Evolutionary conservation across 352 stramenopile species (phyloP).

Genomic region (Globisporangium splendens): DNA sequence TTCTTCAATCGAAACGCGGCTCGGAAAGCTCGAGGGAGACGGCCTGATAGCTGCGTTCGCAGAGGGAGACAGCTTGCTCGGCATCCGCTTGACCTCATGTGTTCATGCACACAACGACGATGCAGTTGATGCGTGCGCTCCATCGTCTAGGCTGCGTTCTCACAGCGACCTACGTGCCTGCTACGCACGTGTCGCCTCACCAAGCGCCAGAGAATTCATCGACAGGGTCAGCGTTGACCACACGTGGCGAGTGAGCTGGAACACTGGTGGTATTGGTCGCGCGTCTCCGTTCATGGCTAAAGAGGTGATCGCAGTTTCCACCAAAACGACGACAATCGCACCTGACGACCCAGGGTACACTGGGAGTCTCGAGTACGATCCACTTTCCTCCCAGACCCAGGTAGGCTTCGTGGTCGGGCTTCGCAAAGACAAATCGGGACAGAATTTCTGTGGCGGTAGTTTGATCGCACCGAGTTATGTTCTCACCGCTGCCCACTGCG

Average conservation of each 20-base stretch:
- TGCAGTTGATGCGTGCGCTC: no score
- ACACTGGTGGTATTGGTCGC: not conserved
- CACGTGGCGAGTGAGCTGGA: not conserved
- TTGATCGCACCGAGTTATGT: conserved; percentile 43
- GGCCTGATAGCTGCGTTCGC: conserved; percentile 7
- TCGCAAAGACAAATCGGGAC: conserved; percentile 19
- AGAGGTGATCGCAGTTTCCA: not conserved
- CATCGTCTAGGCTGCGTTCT: no score
- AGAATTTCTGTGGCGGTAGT: conserved; percentile 43
- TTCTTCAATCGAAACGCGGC: not conserved
- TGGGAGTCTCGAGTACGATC: conserved; percentile 16
- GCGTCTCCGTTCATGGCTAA: not conserved
- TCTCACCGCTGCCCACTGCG: conserved; percentile 41
- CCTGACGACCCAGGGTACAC: conserved; percentile 10
- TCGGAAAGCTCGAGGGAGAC: not conserved
- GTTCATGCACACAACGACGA: no score
- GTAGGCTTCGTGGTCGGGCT: conserved; percentile 37
- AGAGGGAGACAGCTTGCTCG: conserved; percentile 1
- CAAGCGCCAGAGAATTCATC: conserved; percentile 2
- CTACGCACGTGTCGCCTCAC: conserved; percentile 3
- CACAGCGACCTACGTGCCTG: not conserved
- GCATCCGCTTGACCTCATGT: not conserved
- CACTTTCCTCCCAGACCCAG: conserved; percentile 10
- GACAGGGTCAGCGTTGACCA: conserved; percentile 6
- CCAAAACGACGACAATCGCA: not conserved